phyloP scores from a whole-genome alignment of 495 filamentous ascomycete species.

The Hypoxylon lenormandii region DNA sequence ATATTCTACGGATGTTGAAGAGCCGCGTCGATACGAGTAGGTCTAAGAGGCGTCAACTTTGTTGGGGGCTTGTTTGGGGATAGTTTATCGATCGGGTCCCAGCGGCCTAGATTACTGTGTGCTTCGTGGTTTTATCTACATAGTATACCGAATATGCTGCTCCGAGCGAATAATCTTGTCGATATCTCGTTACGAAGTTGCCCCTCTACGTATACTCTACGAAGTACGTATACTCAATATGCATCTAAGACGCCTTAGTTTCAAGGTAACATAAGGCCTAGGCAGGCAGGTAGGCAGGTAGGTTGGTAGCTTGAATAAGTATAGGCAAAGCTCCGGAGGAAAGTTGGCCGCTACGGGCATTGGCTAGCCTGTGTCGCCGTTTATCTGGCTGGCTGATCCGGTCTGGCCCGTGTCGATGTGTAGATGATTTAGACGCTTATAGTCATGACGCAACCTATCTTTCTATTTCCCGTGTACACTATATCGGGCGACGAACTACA shows the following conservation, averaged over 20 bases:
- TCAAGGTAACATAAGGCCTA: too few species aligned
- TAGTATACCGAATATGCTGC: background rate
- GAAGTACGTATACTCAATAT: too few species aligned
- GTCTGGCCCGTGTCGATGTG: too few species aligned
- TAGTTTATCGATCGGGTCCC: constrained; percentile 1
- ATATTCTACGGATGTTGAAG: constrained; percentile 36
- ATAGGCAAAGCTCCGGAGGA: background rate
- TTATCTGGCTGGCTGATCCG: constrained; percentile 17
- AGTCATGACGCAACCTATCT: constrained; percentile 39
- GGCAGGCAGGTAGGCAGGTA: background rate
- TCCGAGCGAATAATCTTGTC: background rate
- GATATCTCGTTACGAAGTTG: background rate
- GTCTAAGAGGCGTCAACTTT: constrained; percentile 6
- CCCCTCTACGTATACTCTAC: too few species aligned
- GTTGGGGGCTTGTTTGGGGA: background rate
- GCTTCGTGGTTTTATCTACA: background rate
- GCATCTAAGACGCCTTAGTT: too few species aligned
- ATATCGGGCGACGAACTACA: constrained; percentile 9
- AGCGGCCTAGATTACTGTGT: background rate
- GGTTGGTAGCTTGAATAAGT: background rate
- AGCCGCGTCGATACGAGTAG: constrained; percentile 36
- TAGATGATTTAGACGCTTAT: constrained; percentile 5
- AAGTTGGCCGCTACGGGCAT: constrained; percentile 5
- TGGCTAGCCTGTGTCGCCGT: background rate
- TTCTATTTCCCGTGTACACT: constrained; percentile 10